Base-by-base conservation (phyloP, 1,139 yeast species). In the Hemisphaericaspora xylofermentans region DNA sequence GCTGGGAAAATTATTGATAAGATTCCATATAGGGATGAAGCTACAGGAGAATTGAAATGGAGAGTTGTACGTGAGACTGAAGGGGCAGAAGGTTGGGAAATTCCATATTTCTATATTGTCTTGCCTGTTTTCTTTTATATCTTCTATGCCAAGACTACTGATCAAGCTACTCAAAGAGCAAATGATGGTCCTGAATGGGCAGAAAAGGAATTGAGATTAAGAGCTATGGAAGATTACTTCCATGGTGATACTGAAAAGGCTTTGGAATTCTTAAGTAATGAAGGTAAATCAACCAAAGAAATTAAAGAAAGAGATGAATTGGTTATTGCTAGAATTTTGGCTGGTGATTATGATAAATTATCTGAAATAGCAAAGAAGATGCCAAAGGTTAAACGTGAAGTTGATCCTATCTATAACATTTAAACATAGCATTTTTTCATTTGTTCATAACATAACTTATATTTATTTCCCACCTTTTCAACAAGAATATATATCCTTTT, bases 61-160 rank as follows among this genome's bases (percentile, higher is more conserved):
- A 79, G 81, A 56, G 69, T 87, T 47, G 81, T 88, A 37, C 76
- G 95, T 51, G 89, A 82, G 57, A 78, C 84, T 44, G 81, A 79
- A 54, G 82, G 82, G 60, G 76, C 76, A 32, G 95, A 87, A 68
- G 95, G 95, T 38, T 87, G 95, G 95, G 95, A 88, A 60, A 71
- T 73, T 50, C 74, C 88, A 46, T 85, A 84, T 66, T 84, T 77
- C 60, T 76, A 82, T 51, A 79, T 84, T 58, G 81, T 86, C 33
- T 91, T 94, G 43, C 88, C 86, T 21, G 61, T 71, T 34, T 70
- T 71, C 49, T 58, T 63, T 37, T 72, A 68, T 48, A 61, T 71
- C 35, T 64, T 67, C 38, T 72, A 72, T 56, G 60, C 74, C 47
- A 72, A 72, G 58, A 71, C 71, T 59, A 70, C 75, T 38, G 61